Conservation (phyloP, 2,329 filamentous ascomycete genomes). For the Paraphoma sp. region DNA sequence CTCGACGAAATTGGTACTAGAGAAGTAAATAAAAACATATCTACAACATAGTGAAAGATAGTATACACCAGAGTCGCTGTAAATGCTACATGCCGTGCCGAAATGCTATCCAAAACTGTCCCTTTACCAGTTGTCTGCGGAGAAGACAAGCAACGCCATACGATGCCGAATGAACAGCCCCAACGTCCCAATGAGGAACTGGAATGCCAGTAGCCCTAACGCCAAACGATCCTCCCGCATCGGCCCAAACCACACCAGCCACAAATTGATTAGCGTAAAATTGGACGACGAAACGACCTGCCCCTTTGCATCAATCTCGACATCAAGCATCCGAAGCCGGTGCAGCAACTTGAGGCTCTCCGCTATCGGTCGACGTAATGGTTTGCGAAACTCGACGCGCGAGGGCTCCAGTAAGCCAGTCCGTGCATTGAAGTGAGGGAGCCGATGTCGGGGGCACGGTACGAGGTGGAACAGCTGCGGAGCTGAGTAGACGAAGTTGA, state of each 20-base stretch:
- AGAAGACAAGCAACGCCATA: conserved; percentile 86
- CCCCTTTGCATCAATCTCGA: conserved; percentile 72
- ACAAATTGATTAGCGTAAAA: conserved; percentile 92
- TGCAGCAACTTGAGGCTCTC: conserved; percentile 72
- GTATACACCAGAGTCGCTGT: background rate
- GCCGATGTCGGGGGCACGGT: conserved; percentile 89
- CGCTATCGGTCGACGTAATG: conserved; percentile 70
- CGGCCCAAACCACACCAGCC: conserved; percentile 94
- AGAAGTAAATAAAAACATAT: too few relatives aligned
- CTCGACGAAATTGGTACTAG: too few relatives aligned
- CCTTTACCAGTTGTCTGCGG: conserved; percentile 73
- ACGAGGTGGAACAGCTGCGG: conserved; percentile 91
- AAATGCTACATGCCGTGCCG: background rate
- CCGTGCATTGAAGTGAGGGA: conserved; percentile 85
- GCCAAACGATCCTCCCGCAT: conserved; percentile 86
- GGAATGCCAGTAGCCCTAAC: conserved; percentile 79
- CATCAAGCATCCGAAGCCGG: conserved; percentile 69
- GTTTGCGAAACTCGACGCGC: conserved; percentile 75
- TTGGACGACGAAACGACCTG: conserved; percentile 83
- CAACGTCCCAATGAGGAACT: conserved; percentile 76
- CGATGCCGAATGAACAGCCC: conserved; percentile 86
- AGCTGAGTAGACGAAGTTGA: conserved; percentile 94
- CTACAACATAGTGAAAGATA: background rate
- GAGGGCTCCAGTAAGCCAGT: conserved; percentile 88
- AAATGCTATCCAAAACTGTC: background rate